These are phyloP conservation scores for Fusarium newnesense DNA, from an alignment of 2,329 filamentous ascomycete species.

Conservation along the genomic window DNA sequence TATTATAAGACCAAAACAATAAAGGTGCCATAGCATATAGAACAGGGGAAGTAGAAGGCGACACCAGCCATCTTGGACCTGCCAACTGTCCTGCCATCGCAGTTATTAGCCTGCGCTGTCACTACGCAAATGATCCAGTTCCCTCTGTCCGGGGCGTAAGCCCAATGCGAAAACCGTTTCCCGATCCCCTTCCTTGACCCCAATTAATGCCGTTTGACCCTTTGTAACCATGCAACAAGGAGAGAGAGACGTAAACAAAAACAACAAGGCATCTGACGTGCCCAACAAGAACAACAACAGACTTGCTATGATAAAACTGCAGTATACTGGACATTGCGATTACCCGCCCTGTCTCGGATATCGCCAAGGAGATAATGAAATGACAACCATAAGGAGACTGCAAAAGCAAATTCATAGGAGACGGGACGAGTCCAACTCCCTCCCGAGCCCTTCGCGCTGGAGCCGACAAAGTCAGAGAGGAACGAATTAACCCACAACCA, in stretches of 20 bases:
- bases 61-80: slow-evolving; percentile 61
- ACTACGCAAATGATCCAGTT: slow-evolving; percentile 46
- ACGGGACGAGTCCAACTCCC: slow-evolving; percentile 45
- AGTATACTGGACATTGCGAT: slow-evolving; percentile 40
- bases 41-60: slow-evolving; percentile 55
- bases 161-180: slow-evolving; percentile 44
- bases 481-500: slow-evolving; percentile 34
- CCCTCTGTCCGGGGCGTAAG: slow-evolving; percentile 42
- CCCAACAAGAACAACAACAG: slow-evolving; percentile 28
- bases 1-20: slow-evolving; percentile 47
- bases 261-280: slow-evolving; percentile 20
- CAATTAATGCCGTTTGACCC: slow-evolving; percentile 44
- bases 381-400: slow-evolving; percentile 42
- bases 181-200: slow-evolving; percentile 43
- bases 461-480: slow-evolving; percentile 41
- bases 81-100: slow-evolving; percentile 57
- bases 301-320: slow-evolving; percentile 26
- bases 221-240: slow-evolving; percentile 38
- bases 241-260: slow-evolving; percentile 19
- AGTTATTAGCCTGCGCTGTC: slow-evolving; percentile 58
- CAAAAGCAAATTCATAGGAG: slow-evolving; percentile 35
- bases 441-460: slow-evolving; percentile 42
- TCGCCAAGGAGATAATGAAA: slow-evolving; percentile 47
- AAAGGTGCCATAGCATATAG: slow-evolving; percentile 52
- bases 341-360: slow-evolving; percentile 52